These are phyloP conservation scores for Pseudogymnoascus sp. DNA, from an alignment of 2,329 filamentous ascomycete genomes.

Conservation along the genomic window DNA sequence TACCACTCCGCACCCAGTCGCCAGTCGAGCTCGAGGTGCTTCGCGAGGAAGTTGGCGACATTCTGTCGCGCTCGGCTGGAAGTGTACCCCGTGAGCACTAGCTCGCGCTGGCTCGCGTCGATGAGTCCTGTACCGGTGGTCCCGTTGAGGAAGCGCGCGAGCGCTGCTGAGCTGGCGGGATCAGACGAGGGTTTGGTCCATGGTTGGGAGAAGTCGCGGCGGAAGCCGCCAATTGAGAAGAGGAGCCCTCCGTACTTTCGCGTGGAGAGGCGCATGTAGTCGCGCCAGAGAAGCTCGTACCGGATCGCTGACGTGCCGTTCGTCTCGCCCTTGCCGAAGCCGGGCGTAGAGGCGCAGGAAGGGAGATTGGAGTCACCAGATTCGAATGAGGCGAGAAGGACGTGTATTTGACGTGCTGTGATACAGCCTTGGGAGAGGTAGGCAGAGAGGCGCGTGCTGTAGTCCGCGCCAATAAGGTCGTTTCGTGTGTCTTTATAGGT, in stretches of 20 bases:
- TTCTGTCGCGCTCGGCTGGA: constrained; percentile 71
- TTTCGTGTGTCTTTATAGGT: constrained; percentile 65
- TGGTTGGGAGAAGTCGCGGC: constrained; percentile 35
- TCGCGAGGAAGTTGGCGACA: constrained; percentile 64
- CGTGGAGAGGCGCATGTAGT: constrained; percentile 72
- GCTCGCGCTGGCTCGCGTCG: constrained; percentile 67
- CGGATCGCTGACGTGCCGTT: constrained; percentile 61
- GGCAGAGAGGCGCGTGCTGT: constrained; percentile 67
- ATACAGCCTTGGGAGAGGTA: constrained; percentile 66
- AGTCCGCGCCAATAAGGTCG: constrained; percentile 60
- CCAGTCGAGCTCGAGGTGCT: constrained; percentile 71
- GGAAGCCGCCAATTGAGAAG: constrained; percentile 57
- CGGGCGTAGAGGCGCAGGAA: constrained; percentile 14
- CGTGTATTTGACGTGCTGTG: constrained; percentile 64
- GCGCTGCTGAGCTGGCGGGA: constrained; percentile 37
- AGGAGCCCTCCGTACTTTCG: constrained; percentile 59
- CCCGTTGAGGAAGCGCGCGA: constrained; percentile 56
- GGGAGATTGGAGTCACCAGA: constrained; percentile 40
- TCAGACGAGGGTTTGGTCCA: constrained; percentile 33
- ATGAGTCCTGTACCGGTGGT: constrained; percentile 69
- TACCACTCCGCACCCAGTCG: constrained; percentile 77
- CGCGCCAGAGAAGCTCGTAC: constrained; percentile 68
- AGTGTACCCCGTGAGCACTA: constrained; percentile 69
- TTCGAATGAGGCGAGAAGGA: constrained; percentile 59
- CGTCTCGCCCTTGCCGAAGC: constrained; percentile 64